Conservation (phyloP, 2,329 filamentous ascomycete species). For the Dothistroma septosporum region DNA sequence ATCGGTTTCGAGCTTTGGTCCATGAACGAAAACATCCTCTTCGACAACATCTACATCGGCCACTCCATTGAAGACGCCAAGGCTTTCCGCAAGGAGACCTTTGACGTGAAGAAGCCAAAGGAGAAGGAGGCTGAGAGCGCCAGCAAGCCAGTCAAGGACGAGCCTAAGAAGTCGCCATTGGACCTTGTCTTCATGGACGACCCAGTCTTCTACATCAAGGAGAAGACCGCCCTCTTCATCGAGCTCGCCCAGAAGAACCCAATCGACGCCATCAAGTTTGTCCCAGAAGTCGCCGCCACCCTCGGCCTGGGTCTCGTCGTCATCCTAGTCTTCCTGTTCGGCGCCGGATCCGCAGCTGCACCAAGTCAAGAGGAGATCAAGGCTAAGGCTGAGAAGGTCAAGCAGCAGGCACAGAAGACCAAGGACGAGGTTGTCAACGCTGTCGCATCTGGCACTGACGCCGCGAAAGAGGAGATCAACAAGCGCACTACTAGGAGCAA, state of each 20-base stretch:
- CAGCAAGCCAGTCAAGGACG: constrained; percentile 63
- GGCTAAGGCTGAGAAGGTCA: constrained; percentile 69
- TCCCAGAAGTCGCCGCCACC: constrained; percentile 85
- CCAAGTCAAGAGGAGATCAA: constrained; percentile 64
- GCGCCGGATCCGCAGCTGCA: constrained; percentile 58
- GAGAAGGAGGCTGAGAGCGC: constrained; percentile 78
- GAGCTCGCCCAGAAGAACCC: constrained; percentile 79
- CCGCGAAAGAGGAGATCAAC: constrained; percentile 67
- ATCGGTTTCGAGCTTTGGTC: constrained; percentile 99
- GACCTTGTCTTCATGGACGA: constrained; percentile 88
- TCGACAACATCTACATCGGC: constrained; percentile 99
- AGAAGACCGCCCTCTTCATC: constrained; percentile 91
- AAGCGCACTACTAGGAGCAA: constrained; percentile 41
- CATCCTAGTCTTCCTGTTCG: constrained; percentile 65
- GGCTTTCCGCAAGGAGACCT: constrained; percentile 84
- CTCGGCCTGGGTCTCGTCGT: constrained; percentile 67
- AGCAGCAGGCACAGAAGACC: constrained; percentile 62
- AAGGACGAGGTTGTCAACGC: constrained; percentile 69
- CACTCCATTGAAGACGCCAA: constrained; percentile 92
- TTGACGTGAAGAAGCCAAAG: constrained; percentile 77
- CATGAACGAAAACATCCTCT: constrained; percentile 98
- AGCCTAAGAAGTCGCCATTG: constrained; percentile 62
- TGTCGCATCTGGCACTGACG: constrained; percentile 59
- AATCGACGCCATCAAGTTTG: constrained; percentile 76
- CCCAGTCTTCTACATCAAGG: constrained; percentile 78